A percentile compares a stretch with the other conserved stretches of the same genome.
Conservation (phyloP, 805 yeast species). For the Yarrowia deformans region DNA sequence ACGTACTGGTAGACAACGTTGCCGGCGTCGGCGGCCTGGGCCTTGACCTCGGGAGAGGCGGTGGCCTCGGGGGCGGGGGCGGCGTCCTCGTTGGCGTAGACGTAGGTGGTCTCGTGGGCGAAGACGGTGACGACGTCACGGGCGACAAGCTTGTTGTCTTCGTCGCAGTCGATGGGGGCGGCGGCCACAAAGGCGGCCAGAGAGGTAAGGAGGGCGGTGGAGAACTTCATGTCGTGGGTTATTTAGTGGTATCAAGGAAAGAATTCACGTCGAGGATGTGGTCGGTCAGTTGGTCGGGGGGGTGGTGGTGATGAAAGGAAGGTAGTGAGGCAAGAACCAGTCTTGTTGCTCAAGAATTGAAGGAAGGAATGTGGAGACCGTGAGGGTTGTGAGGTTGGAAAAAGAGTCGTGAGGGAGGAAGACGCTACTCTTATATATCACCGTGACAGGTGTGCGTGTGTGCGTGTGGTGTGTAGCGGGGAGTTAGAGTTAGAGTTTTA, state of each 20-base stretch:
- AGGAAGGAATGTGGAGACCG: slow-evolving; percentile 38
- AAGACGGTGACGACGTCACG: slow-evolving; percentile 29
- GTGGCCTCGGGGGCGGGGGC: slow-evolving; percentile 41
- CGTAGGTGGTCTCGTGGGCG: slow-evolving; percentile 41
- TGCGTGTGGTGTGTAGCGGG: background rate
- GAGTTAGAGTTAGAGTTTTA: background rate
- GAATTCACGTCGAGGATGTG: slow-evolving; percentile 2
- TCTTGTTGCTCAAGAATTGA: slow-evolving; percentile 28
- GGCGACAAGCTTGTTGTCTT: slow-evolving; percentile 30
- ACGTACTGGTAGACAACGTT: slow-evolving; percentile 53
- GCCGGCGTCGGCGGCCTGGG: slow-evolving; percentile 33
- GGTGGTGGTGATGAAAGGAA: background rate
- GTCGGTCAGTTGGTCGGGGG: background rate
- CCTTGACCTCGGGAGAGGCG: slow-evolving; percentile 38
- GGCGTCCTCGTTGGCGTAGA: slow-evolving; percentile 37
- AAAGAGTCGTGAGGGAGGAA: background rate
- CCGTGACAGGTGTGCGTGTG: slow-evolving; percentile 4
- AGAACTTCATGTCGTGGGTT: slow-evolving; percentile 41
- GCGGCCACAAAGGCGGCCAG: slow-evolving; percentile 42
- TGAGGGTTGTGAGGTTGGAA: slow-evolving; percentile 10
- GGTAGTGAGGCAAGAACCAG: slow-evolving; percentile 37
- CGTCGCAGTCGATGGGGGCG: slow-evolving; percentile 42
- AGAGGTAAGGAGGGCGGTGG: slow-evolving; percentile 39
- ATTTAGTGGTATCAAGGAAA: background rate
- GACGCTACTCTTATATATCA: slow-evolving; percentile 26